These are phyloP conservation scores for Kockovaella imperatae DNA, from an alignment of 768 basidiomycete species.

Conservation along the genomic window DNA sequence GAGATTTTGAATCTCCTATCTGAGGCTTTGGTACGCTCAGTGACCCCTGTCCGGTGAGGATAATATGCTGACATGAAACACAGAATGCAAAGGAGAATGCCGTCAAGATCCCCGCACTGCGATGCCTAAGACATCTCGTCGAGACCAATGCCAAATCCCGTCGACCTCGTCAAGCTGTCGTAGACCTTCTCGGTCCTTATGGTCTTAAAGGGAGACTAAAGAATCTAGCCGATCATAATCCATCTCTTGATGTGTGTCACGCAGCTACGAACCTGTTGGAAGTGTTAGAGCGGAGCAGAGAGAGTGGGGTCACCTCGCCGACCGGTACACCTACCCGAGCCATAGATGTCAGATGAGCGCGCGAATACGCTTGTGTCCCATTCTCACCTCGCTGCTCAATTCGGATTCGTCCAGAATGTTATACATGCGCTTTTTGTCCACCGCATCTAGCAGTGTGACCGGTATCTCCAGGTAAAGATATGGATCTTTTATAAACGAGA, in stretches of 20 bases:
- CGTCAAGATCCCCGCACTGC: slow-evolving; percentile 24
- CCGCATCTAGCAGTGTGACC: too few species aligned
- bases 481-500: too few species aligned
- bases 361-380: too few species aligned
- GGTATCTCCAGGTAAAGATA: too few species aligned
- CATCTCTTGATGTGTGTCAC: slow-evolving; percentile 20
- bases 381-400: too few species aligned
- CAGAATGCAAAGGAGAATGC: slow-evolving; percentile 23
- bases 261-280: slow-evolving; percentile 18
- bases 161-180: slow-evolving; percentile 25
- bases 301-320: too few species aligned
- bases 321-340: too few species aligned
- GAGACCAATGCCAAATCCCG: slow-evolving; percentile 23
- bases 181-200: slow-evolving; percentile 33
- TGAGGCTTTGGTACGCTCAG: slow-evolving; percentile 21
- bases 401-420: too few species aligned
- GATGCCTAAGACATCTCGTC: slow-evolving; percentile 25
- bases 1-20: slow-evolving; percentile 28
- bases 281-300: slow-evolving; percentile 22
- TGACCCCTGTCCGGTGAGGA: background rate
- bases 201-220: slow-evolving; percentile 19
- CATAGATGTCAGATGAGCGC: too few species aligned
- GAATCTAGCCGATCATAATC: slow-evolving; percentile 14
- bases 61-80: background rate
- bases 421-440: too few species aligned